A percentile compares a stretch with the other conserved stretches of the same genome.
These are phyloP conservation scores for Lepidium sativum DNA, from an alignment of 345 rosid species.

Conservation along the genomic window DNA sequence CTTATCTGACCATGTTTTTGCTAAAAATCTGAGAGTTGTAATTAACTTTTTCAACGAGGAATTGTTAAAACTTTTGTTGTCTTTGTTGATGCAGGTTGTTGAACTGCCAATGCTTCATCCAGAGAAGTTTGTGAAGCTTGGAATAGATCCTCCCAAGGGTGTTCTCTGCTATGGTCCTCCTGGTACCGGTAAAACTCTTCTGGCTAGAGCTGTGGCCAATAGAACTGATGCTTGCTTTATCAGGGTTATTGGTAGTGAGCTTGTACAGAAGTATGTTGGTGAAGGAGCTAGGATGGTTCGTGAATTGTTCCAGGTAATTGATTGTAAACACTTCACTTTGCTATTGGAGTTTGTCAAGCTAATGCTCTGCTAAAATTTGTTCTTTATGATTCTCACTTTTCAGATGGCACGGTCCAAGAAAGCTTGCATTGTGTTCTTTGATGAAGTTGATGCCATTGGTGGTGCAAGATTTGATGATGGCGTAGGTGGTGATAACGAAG, in stretches of 20 bases:
- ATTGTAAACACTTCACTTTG: not conserved
- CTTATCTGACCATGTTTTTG: not conserved
- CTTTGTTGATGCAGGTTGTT: constrained; percentile 56
- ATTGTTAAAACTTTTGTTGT: not conserved
- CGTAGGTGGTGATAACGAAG: constrained; percentile 85
- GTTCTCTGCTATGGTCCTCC: constrained; percentile 99
- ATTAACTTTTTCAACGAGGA: not conserved
- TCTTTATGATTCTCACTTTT: not conserved
- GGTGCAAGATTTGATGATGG: constrained; percentile 91
- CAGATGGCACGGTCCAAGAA: constrained; percentile 88
- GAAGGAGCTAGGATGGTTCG: constrained; percentile 99
- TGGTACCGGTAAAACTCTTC: constrained; percentile 90
- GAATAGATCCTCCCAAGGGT: constrained; percentile 99
- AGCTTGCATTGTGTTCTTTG: constrained; percentile 84
- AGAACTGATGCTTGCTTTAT: constrained; percentile 99
- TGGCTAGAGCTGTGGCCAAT: constrained; percentile 98
- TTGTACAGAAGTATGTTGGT: constrained; percentile 96
- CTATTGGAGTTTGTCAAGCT: not conserved
- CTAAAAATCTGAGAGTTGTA: not conserved
- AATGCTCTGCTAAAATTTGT: not conserved
- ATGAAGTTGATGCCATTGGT: constrained; percentile 85
- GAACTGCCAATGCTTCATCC: constrained; percentile 99
- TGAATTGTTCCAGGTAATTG: constrained; percentile 81
- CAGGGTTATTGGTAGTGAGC: constrained; percentile 96
- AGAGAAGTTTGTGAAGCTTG: constrained; percentile 97